Percentiles rank a stretch among this genome's conserved stretches.
These are phyloP conservation scores for Coemansia sp. DNA, from an alignment of 192 early-diverging fungal genomes.

Conservation along the genomic window DNA sequence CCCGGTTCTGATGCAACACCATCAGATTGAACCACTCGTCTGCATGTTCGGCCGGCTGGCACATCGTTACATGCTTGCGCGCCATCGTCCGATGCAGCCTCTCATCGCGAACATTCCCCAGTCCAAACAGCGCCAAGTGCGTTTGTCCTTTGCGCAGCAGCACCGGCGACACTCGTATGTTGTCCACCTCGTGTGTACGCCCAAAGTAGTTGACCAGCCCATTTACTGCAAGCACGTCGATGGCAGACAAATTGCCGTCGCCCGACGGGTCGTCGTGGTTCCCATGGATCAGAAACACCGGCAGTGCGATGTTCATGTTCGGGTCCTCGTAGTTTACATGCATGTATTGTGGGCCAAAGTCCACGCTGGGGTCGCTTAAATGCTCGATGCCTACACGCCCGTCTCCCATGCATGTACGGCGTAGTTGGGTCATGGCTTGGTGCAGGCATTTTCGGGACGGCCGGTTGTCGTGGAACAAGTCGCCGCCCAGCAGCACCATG, in stretches of 20 bases:
- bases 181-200: slow-evolving; percentile 63
- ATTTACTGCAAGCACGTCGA: slow-evolving; percentile 74
- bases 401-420: slow-evolving; percentile 66
- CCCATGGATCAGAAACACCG: slow-evolving; percentile 94
- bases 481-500: slow-evolving; percentile 89
- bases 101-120: slow-evolving; percentile 93
- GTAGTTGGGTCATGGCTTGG: slow-evolving; percentile 66
- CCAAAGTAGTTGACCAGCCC: slow-evolving; percentile 96
- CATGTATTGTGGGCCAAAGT: slow-evolving; percentile 64
- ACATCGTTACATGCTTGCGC: slow-evolving; percentile 67
- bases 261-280: slow-evolving; percentile 96
- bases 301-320: slow-evolving; percentile 79
- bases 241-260: slow-evolving; percentile 75
- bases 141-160: slow-evolving; percentile 75
- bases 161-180: slow-evolving; percentile 76
- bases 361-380: slow-evolving; percentile 69
- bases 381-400: slow-evolving; percentile 66
- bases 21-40: slow-evolving; percentile 88
- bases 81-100: slow-evolving; percentile 76
- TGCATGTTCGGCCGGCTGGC: slow-evolving; percentile 62
- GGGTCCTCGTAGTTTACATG: slow-evolving; percentile 84
- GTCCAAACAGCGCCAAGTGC: slow-evolving; percentile 78
- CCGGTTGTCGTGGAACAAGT: slow-evolving; percentile 94
- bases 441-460: slow-evolving; percentile 78
- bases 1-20: slow-evolving; percentile 90